Evolutionary conservation across 2,329 filamentous ascomycete genomes (phyloP), one percentile per base, ranked within the genome.

Genomic region (Aspergillus udagawae): DNA sequence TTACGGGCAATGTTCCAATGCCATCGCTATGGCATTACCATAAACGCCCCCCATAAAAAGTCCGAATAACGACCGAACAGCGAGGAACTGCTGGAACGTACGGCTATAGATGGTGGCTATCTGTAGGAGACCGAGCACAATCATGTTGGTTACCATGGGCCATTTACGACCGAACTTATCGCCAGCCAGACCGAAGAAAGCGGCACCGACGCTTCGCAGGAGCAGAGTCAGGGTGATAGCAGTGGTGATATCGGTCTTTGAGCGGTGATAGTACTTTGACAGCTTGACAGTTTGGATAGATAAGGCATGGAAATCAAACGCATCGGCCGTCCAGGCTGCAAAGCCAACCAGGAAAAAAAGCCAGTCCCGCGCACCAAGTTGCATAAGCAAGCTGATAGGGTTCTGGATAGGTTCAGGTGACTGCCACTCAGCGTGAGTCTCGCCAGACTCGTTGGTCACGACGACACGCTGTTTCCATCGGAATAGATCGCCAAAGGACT

Each of bases 11-110:
- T 91, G 89, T 69, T 92, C 89, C 8, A 92, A 78, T 0, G 88
- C 88, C 84, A 90, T 92, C 51, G 88, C 87, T 48, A 90, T 87
- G 38, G 88, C 88, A 66, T 91, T 90, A 38, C 89, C 89, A 71
- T 91, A 91, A 12, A 92, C 86, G 64, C 89, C 89, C 41, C 89
- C 89, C 89, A 92, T 92, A 73, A 90, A 90, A 12, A 92, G 77
- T 21, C 89, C 89, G 65, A 91, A 92, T 12, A 91, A 74, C 60
- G 84, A 84, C 52, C 89, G 81, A 1, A 91, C 88, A 8, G 84
- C 88, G n/a, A 92, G 76, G 71, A 92, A 92, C 65, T 90, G 83
- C 54, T 82, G 72, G 70, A 91, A 94, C 0, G 87, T 92, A 0
- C 71, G 66, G 68, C 85, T 83, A 75, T 91, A 94, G 64, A 91